Base-by-base conservation (phyloP, 208 protist species). In the Leptomonas seymouri region DNA sequence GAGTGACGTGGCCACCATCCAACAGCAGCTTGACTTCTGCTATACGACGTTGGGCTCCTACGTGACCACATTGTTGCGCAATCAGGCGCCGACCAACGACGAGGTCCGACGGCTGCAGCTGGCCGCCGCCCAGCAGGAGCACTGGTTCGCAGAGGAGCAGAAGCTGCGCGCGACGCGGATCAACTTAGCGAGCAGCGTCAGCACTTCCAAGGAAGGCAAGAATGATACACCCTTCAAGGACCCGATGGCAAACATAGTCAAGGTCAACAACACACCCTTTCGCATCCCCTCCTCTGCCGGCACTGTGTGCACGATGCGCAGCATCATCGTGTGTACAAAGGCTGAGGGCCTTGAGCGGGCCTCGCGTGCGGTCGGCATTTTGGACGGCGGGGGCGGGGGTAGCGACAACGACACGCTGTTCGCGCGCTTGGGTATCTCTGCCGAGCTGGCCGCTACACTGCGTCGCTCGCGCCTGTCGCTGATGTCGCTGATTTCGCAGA, bases 251-350 rank as follows among this genome's bases (percentile, higher is more conserved):
- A 71, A 71, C 21, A 21, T 83, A 0, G 81, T 81, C 41, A 73
- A 71, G 31, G 76, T 81, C 39, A 86, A 82, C 53, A 49, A 28
- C 21, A 71, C 68, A 11, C 0, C 58, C 0, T 74, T 84, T 42
- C 71, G 68, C 14, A 50, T 81, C n/a, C 78, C 71, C 30, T 27
- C 62, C 42, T 77, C 74, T 7, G 71, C 73, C 3, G 60, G 31
- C 7, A 78, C 59, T 16, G 71, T 87, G 30, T 85, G 74, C 69
- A 63, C 86, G 3, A 64, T 93, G 51, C 77, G 69, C 36, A 88
- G 71, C 58, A 64, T 93, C 30, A 56, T 96, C 55, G 78, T 93
- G 14, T 92, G 84, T 71, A 93, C 79, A 51, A 96, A 93, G 54
- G 76, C 84, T 0, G 90, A 96, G 34, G 23, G 71, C 18, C 66